A percentile compares a stretch with the other conserved stretches of the same genome.
These are phyloP conservation scores for Hura crepitans DNA, from an alignment of 441 rosid species.

Conservation along the genomic window DNA sequence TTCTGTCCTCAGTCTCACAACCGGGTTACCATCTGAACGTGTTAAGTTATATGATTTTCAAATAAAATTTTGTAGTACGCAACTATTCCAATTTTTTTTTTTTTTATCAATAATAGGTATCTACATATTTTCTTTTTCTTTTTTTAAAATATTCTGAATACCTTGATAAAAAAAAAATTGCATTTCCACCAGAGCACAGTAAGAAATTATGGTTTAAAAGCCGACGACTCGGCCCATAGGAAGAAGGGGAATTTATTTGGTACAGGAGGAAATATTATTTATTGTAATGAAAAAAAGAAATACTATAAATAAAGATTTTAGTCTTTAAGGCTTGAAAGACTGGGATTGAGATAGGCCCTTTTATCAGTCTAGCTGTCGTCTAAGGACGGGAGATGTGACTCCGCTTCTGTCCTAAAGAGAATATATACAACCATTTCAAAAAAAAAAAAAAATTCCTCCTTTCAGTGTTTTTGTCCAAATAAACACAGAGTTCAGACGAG, in stretches of 20 bases:
- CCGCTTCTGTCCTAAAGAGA: background rate
- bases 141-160: too few relatives aligned
- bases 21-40: too few relatives aligned
- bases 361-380: background rate
- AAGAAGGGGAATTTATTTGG: background rate
- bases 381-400: constrained; percentile 3
- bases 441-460: background rate
- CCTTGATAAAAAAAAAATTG: too few relatives aligned
- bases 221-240: background rate
- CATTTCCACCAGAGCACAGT: too few relatives aligned
- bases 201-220: too few relatives aligned
- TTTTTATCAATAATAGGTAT: too few relatives aligned
- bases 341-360: background rate
- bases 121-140: too few relatives aligned
- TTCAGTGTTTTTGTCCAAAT: background rate
- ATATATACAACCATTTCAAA: background rate
- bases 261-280: background rate
- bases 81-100: too few relatives aligned
- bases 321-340: background rate
- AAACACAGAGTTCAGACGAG: background rate
- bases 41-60: too few relatives aligned
- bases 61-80: too few relatives aligned
- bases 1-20: too few relatives aligned
- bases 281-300: background rate
- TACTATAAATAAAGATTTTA: background rate